Conservation (phyloP, 2,329 filamentous ascomycete genomes). For the Penicillium oxalicum region DNA sequence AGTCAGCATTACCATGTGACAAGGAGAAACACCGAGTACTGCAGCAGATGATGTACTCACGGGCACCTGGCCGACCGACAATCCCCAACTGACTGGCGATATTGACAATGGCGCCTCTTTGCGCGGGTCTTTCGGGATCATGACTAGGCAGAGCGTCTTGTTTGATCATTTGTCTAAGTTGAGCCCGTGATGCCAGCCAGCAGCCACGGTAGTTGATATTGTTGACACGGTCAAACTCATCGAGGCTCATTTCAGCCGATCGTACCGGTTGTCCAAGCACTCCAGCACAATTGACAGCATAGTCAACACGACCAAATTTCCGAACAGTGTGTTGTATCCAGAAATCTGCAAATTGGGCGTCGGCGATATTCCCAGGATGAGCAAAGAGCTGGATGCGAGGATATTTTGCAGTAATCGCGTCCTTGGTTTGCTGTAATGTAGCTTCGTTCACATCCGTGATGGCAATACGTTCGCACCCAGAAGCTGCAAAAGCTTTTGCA, state of each 20-base stretch:
- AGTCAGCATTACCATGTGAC: background rate
- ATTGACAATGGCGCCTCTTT: constrained; percentile 48
- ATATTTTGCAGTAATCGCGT: constrained; percentile 25
- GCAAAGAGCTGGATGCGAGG: constrained; percentile 32
- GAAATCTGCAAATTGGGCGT: constrained; percentile 40
- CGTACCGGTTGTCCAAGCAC: constrained; percentile 30
- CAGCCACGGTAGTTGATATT: constrained; percentile 51
- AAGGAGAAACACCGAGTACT: background rate
- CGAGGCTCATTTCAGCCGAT: constrained; percentile 41
- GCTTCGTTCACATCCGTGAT: constrained; percentile 49
- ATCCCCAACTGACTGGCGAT: constrained; percentile 50
- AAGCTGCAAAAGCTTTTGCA: constrained; percentile 45
- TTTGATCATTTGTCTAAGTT: constrained; percentile 42
- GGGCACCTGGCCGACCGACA: constrained; percentile 43
- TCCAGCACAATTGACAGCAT: constrained; percentile 53
- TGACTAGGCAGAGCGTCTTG: constrained; percentile 42
- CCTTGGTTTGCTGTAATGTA: constrained; percentile 32
- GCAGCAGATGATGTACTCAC: constrained; percentile 26
- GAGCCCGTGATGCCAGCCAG: constrained; percentile 45
- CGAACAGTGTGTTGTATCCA: constrained; percentile 22
- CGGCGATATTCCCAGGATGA: constrained; percentile 44
- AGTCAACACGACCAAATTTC: constrained; percentile 47
- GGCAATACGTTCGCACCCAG: constrained; percentile 48
- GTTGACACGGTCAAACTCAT: constrained; percentile 50
- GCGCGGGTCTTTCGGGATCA: constrained; percentile 26